A percentile compares a stretch with the other conserved stretches of the same genome.
Conservation (phyloP, 148 eudicot genomes). For the Heliamphora exappendiculata region DNA sequence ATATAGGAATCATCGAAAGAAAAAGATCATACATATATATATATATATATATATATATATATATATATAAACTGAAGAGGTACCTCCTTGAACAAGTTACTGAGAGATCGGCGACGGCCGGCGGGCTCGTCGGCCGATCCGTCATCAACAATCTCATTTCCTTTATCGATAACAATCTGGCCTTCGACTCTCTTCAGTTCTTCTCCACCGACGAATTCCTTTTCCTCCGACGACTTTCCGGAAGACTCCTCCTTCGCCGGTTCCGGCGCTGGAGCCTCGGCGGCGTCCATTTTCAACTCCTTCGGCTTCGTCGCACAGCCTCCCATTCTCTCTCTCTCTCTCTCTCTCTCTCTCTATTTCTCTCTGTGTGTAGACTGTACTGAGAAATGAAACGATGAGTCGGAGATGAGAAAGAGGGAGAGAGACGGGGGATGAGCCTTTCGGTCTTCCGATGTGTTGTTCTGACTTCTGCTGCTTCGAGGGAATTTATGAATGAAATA, state of each 20-base stretch:
- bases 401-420: neutral
- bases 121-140: neutral
- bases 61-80: neutral
- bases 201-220: conserved; percentile 6
- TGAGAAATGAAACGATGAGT: neutral
- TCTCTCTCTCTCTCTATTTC: conserved; percentile 2
- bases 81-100: conserved; percentile 22
- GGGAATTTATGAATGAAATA: too few relatives aligned
- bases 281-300: neutral
- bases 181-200: conserved; percentile 1
- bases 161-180: neutral
- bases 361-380: neutral
- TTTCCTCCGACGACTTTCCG: neutral
- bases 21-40: neutral
- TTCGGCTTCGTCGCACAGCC: conserved; percentile 21
- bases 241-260: conserved; percentile 7
- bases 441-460: too few relatives aligned
- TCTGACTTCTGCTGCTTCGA: too few relatives aligned
- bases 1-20: neutral
- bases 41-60: neutral
- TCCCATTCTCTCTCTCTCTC: conserved; percentile 12
- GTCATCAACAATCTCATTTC: neutral
- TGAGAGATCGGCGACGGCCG: conserved; percentile 16
- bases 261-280: conserved; percentile 1
- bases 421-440: too few relatives aligned